Evolutionary conservation across 352 stramenopile species (phyloP), one percentile per base, ranked within the genome.

Genomic region (Phytophthora sp.): DNA sequence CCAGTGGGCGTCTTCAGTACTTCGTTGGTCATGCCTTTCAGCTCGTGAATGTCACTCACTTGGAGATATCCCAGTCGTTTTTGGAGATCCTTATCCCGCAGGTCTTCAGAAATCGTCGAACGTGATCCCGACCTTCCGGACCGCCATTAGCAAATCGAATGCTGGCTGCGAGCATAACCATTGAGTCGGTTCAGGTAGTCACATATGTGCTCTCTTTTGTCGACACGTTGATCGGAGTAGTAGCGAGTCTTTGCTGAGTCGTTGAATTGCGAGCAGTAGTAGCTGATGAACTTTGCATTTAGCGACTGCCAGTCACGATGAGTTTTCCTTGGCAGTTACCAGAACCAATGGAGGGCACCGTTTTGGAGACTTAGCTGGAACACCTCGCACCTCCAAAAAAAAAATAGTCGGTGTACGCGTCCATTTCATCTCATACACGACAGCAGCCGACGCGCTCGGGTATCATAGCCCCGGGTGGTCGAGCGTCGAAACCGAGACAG

Each of bases 21-120:
- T 15, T 31, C 31, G 33, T 29, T 57, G 33, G 36, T 38, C 33
- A 57, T 57, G 3, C 23, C 23, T 24, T 57, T 33, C 1, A 57
- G 8, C 11, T 33, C 20, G 21, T 46, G 33, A 21, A 46, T 46
- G 15, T 57, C 50, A 13, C 23, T 57, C 23, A 52, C 24, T 38
- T 38, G 12, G 5, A 52, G 45, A 26, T 52, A 26, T 3, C 26
- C 45, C 26, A 52, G 45, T 6, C 45, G 45, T 30, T 23, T n/a
- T 8, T 52, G 45, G 7, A 56, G 31, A 12, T 6, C 24, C 49
- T 45, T 44, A 20, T 56, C 49, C 31, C 20, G 9, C 49, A 56
- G 11, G 31, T 33, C 20, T 56, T 35, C 18, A 56, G 31, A 11
- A 45, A 56, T 21, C 49, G 20, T 45, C 11, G 20, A 8, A 24